Percentiles rank a stretch among this genome's conserved stretches.
Evolutionary conservation across 1,284 basidiomycete species (phyloP).

Genomic region (Irpex sp.): DNA sequence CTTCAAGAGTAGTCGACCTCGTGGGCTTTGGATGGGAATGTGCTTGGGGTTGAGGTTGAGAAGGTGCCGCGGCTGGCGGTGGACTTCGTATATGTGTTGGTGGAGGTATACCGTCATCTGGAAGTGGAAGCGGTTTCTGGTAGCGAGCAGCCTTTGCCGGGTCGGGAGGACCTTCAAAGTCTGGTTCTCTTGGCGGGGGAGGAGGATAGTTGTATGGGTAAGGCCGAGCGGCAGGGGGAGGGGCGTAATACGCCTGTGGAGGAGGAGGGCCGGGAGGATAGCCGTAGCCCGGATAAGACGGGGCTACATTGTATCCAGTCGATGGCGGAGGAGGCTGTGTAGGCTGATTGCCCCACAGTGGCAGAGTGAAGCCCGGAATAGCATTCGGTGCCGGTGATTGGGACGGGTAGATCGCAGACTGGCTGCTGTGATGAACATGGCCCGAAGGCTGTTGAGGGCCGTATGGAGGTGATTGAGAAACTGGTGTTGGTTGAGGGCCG

Average conservation of each 20-base stretch:
- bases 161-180: slow-evolving; percentile 8
- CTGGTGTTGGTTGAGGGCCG: not conserved
- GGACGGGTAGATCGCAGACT: not conserved
- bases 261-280: slow-evolving; percentile 4
- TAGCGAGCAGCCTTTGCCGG: slow-evolving; percentile 9
- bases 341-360: slow-evolving; percentile 3
- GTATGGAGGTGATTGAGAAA: not conserved
- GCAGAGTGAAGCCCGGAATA: slow-evolving; percentile 9
- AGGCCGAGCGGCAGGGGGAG: slow-evolving; percentile 7
- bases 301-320: not conserved
- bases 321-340: not conserved
- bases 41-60: not conserved
- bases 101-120: slow-evolving; percentile 12
- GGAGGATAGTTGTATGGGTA: slow-evolving; percentile 17
- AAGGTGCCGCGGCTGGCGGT: slow-evolving; percentile 8
- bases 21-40: slow-evolving; percentile 3
- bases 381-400: not conserved
- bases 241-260: slow-evolving; percentile 3
- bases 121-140: slow-evolving; percentile 14
- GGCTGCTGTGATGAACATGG: not conserved
- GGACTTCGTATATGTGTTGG: slow-evolving; percentile 8
- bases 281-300: not conserved
- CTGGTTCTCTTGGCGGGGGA: slow-evolving; percentile 13
- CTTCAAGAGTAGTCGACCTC: slow-evolving; percentile 15
- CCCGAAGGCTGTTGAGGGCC: not conserved